Evolutionary conservation across 2,329 filamentous ascomycete species (phyloP).

Genomic region (Laburnicola sp.): DNA sequence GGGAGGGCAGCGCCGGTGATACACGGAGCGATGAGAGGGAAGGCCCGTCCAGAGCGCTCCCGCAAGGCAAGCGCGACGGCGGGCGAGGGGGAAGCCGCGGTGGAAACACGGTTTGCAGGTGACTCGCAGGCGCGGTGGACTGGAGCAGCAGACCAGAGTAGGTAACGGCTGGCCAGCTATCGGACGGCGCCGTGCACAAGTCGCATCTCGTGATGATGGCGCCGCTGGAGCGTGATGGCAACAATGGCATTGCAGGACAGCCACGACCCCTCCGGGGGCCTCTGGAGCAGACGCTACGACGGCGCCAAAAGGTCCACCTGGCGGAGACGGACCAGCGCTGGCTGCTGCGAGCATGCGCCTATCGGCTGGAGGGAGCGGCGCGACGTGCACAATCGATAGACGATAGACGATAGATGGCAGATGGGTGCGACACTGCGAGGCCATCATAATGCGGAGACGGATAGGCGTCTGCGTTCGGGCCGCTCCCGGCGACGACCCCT

Average conservation of each 20-base stretch:
- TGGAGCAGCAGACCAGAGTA: not conserved
- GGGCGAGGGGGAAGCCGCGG: no score
- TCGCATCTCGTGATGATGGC: not conserved
- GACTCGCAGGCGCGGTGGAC: not conserved
- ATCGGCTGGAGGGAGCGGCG: not conserved
- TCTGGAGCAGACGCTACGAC: constrained; percentile 13
- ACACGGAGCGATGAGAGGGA: not conserved
- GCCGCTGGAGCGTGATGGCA: not conserved
- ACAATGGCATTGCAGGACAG: constrained; percentile 1
- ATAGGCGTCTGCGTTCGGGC: constrained; percentile 19
- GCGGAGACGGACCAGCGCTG: not conserved
- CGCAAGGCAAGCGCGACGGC: not conserved
- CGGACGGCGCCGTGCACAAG: not conserved
- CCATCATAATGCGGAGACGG: constrained; percentile 41
- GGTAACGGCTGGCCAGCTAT: not conserved
- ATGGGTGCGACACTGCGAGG: constrained; percentile 19
- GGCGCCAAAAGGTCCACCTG: constrained; percentile 11
- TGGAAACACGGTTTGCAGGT: no score
- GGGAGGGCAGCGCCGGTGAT: not conserved
- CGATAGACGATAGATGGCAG: constrained; percentile 14
- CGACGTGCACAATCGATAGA: constrained; percentile 13
- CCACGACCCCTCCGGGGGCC: not conserved
- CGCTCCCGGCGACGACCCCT: constrained; percentile 22
- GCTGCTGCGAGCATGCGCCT: not conserved
- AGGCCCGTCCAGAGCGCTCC: constrained; percentile 2